phyloP scores from a whole-genome alignment of 2,329 filamentous ascomycete genomes.

The Fusarium circinatum region DNA sequence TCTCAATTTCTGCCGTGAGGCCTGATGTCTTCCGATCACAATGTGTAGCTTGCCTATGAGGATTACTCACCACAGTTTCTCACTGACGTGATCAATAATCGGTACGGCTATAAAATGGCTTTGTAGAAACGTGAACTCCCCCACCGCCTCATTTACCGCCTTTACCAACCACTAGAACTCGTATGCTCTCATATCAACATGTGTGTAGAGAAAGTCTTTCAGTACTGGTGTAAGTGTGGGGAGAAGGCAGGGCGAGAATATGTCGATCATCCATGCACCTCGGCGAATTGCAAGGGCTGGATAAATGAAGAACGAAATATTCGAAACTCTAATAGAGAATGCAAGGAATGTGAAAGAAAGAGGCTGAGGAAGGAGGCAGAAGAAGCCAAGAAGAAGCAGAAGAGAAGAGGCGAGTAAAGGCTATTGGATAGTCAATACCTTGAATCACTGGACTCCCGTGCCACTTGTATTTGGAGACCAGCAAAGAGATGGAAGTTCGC shows the following conservation, averaged over 20 bases:
- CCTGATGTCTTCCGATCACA: too few relatives aligned
- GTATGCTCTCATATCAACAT: not conserved
- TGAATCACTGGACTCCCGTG: not conserved
- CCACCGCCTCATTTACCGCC: fast-evolving
- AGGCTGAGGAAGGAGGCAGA: not conserved
- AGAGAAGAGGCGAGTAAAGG: not conserved
- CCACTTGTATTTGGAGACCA: not conserved
- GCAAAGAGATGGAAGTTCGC: fast-evolving
- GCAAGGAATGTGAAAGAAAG: not conserved
- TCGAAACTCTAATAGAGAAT: not conserved
- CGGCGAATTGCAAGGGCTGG: not conserved
- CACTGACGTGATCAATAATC: fast-evolving
- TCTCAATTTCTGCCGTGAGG: too few relatives aligned
- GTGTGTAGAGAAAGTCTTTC: not conserved
- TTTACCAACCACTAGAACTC: too few relatives aligned
- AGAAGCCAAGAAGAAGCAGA: not conserved
- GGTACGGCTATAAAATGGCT: not conserved
- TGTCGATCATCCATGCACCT: not conserved
- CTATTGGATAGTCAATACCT: fast-evolving
- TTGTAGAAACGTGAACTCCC: not conserved
- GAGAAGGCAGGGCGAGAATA: not conserved
- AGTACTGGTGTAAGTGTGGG: not conserved
- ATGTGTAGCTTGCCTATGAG: fast-evolving
- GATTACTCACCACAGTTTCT: too few relatives aligned
- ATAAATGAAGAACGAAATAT: not conserved